A percentile compares a stretch with the other conserved stretches of the same genome.
Conservation (phyloP, 345 rosid species). For the Populus alba region DNA sequence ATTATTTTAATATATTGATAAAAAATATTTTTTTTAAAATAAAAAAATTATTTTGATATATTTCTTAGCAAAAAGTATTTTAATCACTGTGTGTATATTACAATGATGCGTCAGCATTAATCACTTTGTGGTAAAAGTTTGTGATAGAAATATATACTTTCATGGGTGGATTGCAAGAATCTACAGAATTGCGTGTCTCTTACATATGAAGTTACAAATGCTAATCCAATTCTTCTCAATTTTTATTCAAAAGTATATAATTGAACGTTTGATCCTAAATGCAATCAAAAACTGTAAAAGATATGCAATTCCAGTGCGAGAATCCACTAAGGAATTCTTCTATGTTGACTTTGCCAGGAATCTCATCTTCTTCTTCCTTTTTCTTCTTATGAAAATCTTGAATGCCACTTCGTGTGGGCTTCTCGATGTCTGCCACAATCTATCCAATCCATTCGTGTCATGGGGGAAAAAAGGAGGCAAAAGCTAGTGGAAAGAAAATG, state of each 20-base stretch:
- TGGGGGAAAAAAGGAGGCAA: background rate
- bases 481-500: background rate
- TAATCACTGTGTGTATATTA: too few relatives aligned
- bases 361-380: background rate
- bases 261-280: background rate
- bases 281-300: background rate
- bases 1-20: too few relatives aligned
- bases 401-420: constrained; percentile 15
- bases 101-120: too few relatives aligned
- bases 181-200: background rate
- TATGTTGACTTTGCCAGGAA: background rate
- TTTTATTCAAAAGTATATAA: background rate
- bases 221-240: background rate
- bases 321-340: background rate
- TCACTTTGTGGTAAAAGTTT: too few relatives aligned
- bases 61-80: too few relatives aligned
- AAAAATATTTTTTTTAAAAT: too few relatives aligned
- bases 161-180: background rate
- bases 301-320: background rate
- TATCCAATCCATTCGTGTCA: constrained; percentile 28
- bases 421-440: constrained; percentile 37
- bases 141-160: too few relatives aligned
- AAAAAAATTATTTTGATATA: too few relatives aligned
- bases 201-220: background rate
- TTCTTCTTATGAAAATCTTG: background rate